Evolutionary conservation across 345 rosid species (phyloP).

Genomic region (Rhodamnia rubescens): DNA sequence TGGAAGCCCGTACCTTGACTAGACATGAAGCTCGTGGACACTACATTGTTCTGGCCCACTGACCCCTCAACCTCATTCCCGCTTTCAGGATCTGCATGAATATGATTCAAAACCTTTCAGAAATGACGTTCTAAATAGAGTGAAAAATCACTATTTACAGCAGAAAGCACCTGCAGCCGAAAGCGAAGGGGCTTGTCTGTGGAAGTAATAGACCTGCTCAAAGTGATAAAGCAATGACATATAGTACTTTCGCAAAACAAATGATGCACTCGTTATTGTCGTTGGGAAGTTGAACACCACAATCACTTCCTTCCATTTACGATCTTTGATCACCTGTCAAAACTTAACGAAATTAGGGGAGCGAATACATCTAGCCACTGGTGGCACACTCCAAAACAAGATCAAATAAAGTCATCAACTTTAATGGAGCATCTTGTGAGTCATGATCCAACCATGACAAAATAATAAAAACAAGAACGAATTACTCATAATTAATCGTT

Average conservation of each 20-base stretch:
- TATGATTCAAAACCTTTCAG: background rate
- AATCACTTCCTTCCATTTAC: conserved; percentile 87
- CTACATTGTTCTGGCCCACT: conserved; percentile 12
- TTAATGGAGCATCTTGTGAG: background rate
- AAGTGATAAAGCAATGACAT: conserved; percentile 53
- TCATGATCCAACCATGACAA: background rate
- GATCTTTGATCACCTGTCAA: conserved; percentile 55
- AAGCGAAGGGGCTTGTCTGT: conserved; percentile 23
- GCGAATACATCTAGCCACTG: background rate
- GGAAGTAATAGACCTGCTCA: conserved; percentile 65
- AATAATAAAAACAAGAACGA: background rate
- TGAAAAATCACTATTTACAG: background rate
- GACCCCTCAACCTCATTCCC: conserved; percentile 21
- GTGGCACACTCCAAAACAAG: background rate
- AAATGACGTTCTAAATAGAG: background rate
- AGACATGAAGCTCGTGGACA: conserved; percentile 4
- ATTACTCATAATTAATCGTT: background rate
- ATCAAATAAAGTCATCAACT: background rate
- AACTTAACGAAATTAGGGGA: conserved; percentile 2
- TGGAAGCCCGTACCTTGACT: conserved; percentile 5
- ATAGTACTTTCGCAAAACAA: conserved; percentile 69
- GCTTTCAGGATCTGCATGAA: conserved; percentile 11
- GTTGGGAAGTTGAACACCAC: conserved; percentile 60
- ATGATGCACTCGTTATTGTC: conserved; percentile 85
- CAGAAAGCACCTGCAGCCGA: conserved; percentile 22